Percentiles rank a stretch among this genome's conserved stretches.
Evolutionary conservation across 257 asterid genomes (phyloP).

Genomic region (Cynanchum wilfordii): DNA sequence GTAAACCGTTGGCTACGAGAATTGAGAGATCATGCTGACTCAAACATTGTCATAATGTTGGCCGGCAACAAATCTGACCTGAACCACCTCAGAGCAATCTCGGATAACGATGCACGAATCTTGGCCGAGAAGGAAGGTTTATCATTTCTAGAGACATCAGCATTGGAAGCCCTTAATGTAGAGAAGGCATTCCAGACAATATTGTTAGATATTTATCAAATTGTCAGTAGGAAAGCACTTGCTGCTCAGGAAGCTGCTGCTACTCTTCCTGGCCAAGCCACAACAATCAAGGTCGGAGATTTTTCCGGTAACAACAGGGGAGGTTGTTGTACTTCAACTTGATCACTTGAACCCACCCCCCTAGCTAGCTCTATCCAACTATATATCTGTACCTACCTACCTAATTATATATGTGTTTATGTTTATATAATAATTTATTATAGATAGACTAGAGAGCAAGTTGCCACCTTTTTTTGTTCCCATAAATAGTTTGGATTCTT

Average conservation of each 20-base stretch:
- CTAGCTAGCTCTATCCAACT: no score
- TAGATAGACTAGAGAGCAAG: no score
- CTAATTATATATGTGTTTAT: no score
- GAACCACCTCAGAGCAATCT: slow-evolving; percentile 35
- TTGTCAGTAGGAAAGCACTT: slow-evolving; percentile 38
- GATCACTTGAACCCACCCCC: background rate
- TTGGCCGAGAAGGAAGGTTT: slow-evolving; percentile 50
- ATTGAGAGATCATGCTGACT: slow-evolving; percentile 43
- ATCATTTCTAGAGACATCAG: slow-evolving; percentile 41
- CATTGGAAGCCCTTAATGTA: slow-evolving; percentile 39
- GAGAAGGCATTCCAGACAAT: slow-evolving; percentile 45
- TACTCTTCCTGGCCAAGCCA: slow-evolving; percentile 36
- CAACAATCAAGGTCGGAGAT: slow-evolving; percentile 38
- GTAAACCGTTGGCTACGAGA: slow-evolving; percentile 46
- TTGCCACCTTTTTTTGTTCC: no score
- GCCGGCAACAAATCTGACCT: slow-evolving; percentile 44
- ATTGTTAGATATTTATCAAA: slow-evolving; percentile 40
- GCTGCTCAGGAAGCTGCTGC: slow-evolving; percentile 45
- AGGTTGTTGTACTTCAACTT: slow-evolving; percentile 32
- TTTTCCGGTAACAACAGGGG: slow-evolving; percentile 23
- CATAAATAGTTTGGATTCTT: no score
- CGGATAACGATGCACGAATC: slow-evolving; percentile 35
- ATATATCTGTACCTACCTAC: no score
- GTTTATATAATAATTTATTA: no score
- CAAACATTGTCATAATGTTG: slow-evolving; percentile 48